Evolutionary conservation across 208 protist species (phyloP).

Genomic region (Strigomonas galati): DNA sequence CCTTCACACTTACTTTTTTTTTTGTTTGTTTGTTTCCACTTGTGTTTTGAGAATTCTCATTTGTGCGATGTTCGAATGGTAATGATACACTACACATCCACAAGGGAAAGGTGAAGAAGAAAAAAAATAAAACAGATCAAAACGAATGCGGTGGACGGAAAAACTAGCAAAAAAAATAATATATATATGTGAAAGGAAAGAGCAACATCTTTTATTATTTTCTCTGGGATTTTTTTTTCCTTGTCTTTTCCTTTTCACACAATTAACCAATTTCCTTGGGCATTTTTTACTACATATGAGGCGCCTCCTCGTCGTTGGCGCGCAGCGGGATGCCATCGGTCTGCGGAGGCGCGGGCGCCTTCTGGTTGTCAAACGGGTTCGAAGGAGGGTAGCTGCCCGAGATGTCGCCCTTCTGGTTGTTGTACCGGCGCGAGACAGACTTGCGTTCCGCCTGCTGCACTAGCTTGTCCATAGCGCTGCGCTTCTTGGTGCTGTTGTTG

Average conservation of each 20-base stretch:
- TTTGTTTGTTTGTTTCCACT: constrained; percentile 1
- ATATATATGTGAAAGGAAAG: background rate
- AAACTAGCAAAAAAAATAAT: background rate
- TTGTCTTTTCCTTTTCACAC: too few relatives aligned
- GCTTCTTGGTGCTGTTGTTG: background rate
- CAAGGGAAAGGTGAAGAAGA: background rate
- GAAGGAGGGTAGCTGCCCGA: background rate
- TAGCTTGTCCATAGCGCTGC: constrained; percentile 27
- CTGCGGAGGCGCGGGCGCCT: too few relatives aligned
- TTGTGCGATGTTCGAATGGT: too few relatives aligned
- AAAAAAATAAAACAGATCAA: background rate
- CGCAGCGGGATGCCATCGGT: too few relatives aligned
- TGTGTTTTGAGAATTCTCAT: background rate
- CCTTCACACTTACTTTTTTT: background rate
- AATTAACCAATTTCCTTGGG: too few relatives aligned
- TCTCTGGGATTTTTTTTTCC: too few relatives aligned
- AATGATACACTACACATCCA: background rate
- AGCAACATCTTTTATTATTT: background rate
- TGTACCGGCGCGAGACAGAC: constrained; percentile 19
- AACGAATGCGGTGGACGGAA: background rate
- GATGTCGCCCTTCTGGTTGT: constrained; percentile 7
- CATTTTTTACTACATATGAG: too few relatives aligned
- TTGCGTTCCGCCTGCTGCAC: constrained; percentile 27
- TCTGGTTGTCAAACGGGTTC: too few relatives aligned
- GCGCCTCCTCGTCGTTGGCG: too few relatives aligned